Percentiles rank a stretch among this genome's conserved stretches.
Conservation (phyloP, 2,329 filamentous ascomycete species). For the Aspergillus sp. region DNA sequence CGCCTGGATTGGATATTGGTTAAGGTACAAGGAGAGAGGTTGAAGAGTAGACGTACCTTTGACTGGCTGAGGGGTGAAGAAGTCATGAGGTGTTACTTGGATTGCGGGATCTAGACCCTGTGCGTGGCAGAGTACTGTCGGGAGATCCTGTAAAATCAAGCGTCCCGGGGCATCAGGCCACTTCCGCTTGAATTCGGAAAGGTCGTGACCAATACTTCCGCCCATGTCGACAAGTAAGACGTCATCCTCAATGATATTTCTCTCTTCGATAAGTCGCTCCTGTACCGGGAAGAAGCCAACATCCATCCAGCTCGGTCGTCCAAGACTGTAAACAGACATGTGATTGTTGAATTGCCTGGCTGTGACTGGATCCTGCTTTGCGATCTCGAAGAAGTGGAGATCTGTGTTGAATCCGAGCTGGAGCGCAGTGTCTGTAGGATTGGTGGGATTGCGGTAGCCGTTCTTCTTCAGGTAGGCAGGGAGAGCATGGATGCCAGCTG, state of each 20-base stretch:
- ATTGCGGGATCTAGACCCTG: slow-evolving; percentile 9
- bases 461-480: slow-evolving; percentile 18
- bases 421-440: slow-evolving; percentile 15
- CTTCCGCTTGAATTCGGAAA: slow-evolving; percentile 29
- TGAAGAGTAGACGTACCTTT: slow-evolving; percentile 25
- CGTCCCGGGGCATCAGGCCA: slow-evolving; percentile 34
- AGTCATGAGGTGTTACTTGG: slow-evolving; percentile 37
- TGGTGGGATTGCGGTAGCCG: slow-evolving; percentile 17
- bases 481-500: slow-evolving; percentile 9
- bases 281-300: slow-evolving; percentile 20
- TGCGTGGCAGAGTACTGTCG: slow-evolving; percentile 26
- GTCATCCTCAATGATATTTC: slow-evolving; percentile 5
- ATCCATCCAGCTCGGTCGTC: slow-evolving; percentile 16
- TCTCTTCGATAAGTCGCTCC: slow-evolving; percentile 11
- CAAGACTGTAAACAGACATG: slow-evolving; percentile 14
- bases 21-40: background rate
- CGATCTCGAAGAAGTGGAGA: slow-evolving; percentile 18
- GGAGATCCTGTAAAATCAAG: slow-evolving; percentile 45
- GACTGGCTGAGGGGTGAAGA: slow-evolving; percentile 40
- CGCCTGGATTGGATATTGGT: slow-evolving; percentile 9
- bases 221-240: slow-evolving; percentile 38
- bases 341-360: slow-evolving; percentile 15
- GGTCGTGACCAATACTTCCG: slow-evolving; percentile 36
- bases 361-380: slow-evolving; percentile 12
- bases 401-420: slow-evolving; percentile 19